phyloP scores from a whole-genome alignment of 371 early-diverging fungal species.

The Syncephalastrum contaminatum region DNA sequence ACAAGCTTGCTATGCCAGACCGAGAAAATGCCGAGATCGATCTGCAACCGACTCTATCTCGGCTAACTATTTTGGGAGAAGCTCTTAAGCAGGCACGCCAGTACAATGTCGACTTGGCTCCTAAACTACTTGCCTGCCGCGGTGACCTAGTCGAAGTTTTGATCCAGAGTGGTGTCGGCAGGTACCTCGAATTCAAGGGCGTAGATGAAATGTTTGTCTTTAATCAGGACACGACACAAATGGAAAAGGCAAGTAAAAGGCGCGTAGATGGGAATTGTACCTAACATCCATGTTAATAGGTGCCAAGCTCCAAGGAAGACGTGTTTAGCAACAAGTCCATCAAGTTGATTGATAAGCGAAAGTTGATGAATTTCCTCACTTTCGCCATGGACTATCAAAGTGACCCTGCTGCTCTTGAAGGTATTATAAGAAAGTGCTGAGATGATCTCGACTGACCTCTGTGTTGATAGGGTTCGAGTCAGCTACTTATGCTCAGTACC shows the following conservation, averaged over 20 bases:
- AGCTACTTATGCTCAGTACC: slow-evolving; percentile 47
- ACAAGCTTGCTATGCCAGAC: too few relatives aligned
- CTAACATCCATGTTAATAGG: slow-evolving; percentile 30
- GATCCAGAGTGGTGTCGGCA: slow-evolving; percentile 79
- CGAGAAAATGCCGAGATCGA: slow-evolving; percentile 1
- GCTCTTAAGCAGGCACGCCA: slow-evolving; percentile 51
- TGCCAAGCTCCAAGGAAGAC: slow-evolving; percentile 93
- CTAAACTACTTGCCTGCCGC: slow-evolving; percentile 72
- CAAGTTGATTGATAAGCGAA: slow-evolving; percentile 80
- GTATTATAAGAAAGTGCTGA: slow-evolving; percentile 8
- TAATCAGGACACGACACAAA: slow-evolving; percentile 30
- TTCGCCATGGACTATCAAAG: slow-evolving; percentile 57
- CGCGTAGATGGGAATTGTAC: too few relatives aligned
- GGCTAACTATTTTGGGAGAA: slow-evolving; percentile 28
- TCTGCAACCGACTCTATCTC: slow-evolving; percentile 14
- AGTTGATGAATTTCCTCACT: slow-evolving; percentile 86
- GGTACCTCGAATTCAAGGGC: slow-evolving; percentile 86
- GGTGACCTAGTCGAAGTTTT: slow-evolving; percentile 77
- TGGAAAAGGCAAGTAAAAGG: slow-evolving; percentile 32
- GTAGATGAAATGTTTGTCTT: slow-evolving; percentile 70
- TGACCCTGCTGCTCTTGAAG: slow-evolving; percentile 31
- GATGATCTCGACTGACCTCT: slow-evolving; percentile 7
- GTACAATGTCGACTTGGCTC: slow-evolving; percentile 79
- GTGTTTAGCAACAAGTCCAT: slow-evolving; percentile 81
- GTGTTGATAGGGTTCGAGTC: slow-evolving; percentile 37